phyloP scores from a whole-genome alignment of 495 filamentous ascomycete genomes.

The Stereocaulon alpinum region DNA sequence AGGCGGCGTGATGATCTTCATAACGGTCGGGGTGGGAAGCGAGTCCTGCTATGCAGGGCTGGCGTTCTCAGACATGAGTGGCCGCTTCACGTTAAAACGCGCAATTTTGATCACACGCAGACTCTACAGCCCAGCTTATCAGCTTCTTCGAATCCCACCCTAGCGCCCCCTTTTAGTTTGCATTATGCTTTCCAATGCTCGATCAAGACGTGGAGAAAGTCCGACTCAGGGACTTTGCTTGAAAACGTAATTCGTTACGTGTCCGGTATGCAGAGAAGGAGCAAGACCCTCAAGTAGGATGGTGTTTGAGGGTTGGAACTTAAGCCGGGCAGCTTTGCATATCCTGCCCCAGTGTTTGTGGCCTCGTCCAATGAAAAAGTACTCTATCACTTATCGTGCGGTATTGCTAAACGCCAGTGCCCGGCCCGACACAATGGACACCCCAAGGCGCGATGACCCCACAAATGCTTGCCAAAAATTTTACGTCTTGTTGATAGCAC shows the following conservation, averaged over 20 bases:
- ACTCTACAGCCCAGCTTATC: constrained; percentile 5
- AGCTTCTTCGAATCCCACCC: background rate
- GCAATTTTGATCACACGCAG: background rate
- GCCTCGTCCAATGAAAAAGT: no score
- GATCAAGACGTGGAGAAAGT: background rate
- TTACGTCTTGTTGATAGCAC: no score
- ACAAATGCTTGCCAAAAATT: no score
- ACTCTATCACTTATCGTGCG: no score
- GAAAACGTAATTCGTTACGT: background rate
- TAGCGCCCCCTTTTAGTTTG: constrained; percentile 1
- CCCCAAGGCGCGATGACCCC: no score
- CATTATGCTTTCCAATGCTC: constrained; percentile 1
- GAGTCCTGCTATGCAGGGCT: background rate
- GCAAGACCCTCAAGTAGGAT: background rate
- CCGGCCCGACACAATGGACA: no score
- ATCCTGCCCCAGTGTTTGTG: background rate
- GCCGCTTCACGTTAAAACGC: background rate
- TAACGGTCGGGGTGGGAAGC: background rate
- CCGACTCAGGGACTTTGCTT: background rate
- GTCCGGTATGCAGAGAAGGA: background rate
- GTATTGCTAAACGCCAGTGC: no score
- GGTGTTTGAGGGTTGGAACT: background rate
- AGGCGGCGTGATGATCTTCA: background rate
- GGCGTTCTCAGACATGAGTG: background rate
- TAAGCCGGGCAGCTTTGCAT: background rate